These are phyloP conservation scores for Stephania japonica DNA, from an alignment of 164 flowering plant species.

Conservation along the genomic window DNA sequence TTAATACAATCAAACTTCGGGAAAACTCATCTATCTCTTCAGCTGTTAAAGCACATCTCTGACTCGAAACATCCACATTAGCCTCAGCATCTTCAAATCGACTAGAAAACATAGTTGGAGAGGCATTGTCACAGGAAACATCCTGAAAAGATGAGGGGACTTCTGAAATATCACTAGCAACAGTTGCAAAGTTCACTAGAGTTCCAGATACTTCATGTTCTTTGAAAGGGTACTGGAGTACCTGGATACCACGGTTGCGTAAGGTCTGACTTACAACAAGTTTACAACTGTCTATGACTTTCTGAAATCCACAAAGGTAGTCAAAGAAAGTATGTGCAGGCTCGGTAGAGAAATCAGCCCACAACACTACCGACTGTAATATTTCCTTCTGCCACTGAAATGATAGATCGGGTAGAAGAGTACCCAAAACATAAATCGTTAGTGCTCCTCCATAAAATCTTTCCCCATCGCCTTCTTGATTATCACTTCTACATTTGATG, in stretches of 20 bases:
- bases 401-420: conserved; percentile 66
- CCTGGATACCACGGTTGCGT: conserved; percentile 30
- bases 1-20: conserved; percentile 40
- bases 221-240: conserved; percentile 30
- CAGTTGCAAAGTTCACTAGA: conserved; percentile 16
- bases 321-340: conserved; percentile 51
- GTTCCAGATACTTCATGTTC: conserved; percentile 18
- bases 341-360: conserved; percentile 69
- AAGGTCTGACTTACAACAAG: conserved; percentile 34
- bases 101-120: conserved; percentile 15
- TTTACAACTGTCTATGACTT: conserved; percentile 52
- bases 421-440: conserved; percentile 57
- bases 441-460: conserved; percentile 37
- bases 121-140: conserved; percentile 24
- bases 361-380: conserved; percentile 36
- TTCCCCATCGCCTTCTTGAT: conserved; percentile 20
- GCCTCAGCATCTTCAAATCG: conserved; percentile 19
- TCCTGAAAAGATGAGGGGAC: conserved; percentile 32
- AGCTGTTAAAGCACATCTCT: conserved; percentile 26
- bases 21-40: conserved; percentile 46
- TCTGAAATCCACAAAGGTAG: conserved; percentile 71
- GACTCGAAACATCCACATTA: conserved; percentile 15
- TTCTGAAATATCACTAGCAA: conserved; percentile 16
- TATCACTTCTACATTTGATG: conserved; percentile 29
- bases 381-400: conserved; percentile 41